Percentiles rank a stretch among this genome's conserved stretches.
phyloP scores from a whole-genome alignment of 2,329 filamentous ascomycete species.

The Orbilia quercus region DNA sequence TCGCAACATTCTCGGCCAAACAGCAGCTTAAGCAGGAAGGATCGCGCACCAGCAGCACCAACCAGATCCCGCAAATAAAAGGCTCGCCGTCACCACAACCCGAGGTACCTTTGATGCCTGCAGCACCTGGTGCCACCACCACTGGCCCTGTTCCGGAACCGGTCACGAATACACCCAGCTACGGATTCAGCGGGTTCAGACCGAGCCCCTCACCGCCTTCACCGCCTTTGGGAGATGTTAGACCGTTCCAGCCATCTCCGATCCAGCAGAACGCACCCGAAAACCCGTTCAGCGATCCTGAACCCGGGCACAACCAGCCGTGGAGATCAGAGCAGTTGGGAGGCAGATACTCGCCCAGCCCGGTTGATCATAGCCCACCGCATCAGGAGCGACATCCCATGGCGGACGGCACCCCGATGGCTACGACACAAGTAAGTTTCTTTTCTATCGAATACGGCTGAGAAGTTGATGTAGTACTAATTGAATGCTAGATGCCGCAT shows the following conservation, averaged over 20 bases:
- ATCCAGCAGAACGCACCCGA: slow-evolving; percentile 3
- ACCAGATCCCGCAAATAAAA: slow-evolving; percentile 39
- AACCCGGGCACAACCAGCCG: slow-evolving; percentile 8
- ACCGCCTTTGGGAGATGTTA: slow-evolving; percentile 24
- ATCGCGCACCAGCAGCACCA: slow-evolving; percentile 34
- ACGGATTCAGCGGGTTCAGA: slow-evolving; percentile 44
- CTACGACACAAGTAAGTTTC: slow-evolving; percentile 30
- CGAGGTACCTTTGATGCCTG: slow-evolving; percentile 27
- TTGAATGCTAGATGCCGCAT: slow-evolving; percentile 30
- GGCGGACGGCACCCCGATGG: slow-evolving; percentile 42
- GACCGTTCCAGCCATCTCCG: slow-evolving; percentile 33
- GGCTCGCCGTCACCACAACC: slow-evolving; percentile 34
- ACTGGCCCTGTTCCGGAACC: slow-evolving; percentile 32
- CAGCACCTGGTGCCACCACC: slow-evolving; percentile 8
- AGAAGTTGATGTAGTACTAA: background rate
- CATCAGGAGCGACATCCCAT: slow-evolving; percentile 44
- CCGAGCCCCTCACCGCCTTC: slow-evolving; percentile 40
- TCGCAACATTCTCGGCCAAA: slow-evolving; percentile 69
- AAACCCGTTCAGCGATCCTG: slow-evolving; percentile 52
- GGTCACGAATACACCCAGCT: slow-evolving; percentile 18
- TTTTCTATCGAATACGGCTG: background rate
- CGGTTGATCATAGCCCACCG: slow-evolving; percentile 21
- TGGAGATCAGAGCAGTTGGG: slow-evolving; percentile 23
- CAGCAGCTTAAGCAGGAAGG: slow-evolving; percentile 33
- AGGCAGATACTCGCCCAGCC: slow-evolving; percentile 46